Evolutionary conservation across 2,329 filamentous ascomycete genomes (phyloP), one percentile per base, ranked within the genome.

Genomic region (Pyrenophora graminea): DNA sequence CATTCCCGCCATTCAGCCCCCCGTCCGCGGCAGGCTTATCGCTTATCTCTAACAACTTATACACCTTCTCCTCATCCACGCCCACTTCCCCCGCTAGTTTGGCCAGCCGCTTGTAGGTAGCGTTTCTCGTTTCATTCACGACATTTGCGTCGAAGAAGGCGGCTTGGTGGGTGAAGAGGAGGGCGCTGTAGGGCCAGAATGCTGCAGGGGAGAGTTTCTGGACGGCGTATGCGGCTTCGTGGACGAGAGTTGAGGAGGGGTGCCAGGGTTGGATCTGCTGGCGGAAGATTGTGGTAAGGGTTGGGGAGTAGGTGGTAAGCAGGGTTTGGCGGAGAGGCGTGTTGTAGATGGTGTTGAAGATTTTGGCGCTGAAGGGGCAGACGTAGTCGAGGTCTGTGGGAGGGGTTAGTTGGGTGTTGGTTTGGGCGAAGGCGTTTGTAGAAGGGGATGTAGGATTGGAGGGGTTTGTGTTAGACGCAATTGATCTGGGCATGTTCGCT

Each of bases 221-320:
- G 1, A 97, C 90, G 2, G 91, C 93, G 27, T 91, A 82, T 3
- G 80, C 92, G 27, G 91, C 89, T 81, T 97, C 93, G 77, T 93
- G 90, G 48, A 84, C 80, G 23, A 80, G 73, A 0, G 77, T 80
- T 0, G 70, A 91, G 17, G 88, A 91, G 1, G 93, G 93, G 76
- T 97, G 92, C 93, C 93, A 96, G 12, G 91, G 91, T 77, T 96
- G 91, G 66, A 97, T 85, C 72, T 96, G 91, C 72, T 93, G 92
- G 42, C 92, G 88, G 80, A 97, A 90, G 67, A 97, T 83, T 62
- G 96, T 80, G 63, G 89, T 82, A 2, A 96, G 77, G 55, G 80
- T 81, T 53, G 78, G 80, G 19, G 76, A 63, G 58, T 88, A 85
- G 55, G 81, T 79, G 60, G 92, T 79, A 40, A 84, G 70, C 62